Base-by-base conservation (phyloP, 108 stramenopile genomes). In the Stephanodiscus triporus region DNA sequence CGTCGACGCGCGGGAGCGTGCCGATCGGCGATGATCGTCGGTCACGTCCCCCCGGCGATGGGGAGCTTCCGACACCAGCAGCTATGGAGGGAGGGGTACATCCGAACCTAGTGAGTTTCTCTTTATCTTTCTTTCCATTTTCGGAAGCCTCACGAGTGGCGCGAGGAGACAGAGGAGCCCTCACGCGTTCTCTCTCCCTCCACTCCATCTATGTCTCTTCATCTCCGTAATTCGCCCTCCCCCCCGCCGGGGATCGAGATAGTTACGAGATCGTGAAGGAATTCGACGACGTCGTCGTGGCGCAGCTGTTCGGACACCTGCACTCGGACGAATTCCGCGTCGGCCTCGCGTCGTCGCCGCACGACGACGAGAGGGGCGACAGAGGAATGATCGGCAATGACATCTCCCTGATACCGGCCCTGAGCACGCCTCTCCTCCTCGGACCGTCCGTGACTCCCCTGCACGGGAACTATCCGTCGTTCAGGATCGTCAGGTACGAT, bases 241-340 rank as follows among this genome's bases (percentile, higher is more conserved):
- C 14, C 4, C 23, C 19, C 23, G n/a, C n/a, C n/a, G n/a, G n/a
- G n/a, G n/a, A n/a, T n/a, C n/a, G n/a, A n/a, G n/a, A n/a, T 9
- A 59, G 45, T 48, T 76, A 78, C 56, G 54, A 67, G 0, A 67
- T 89, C 17, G 30, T 89, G 19, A 30, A 68, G 50, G 65, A 83
- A 68, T 82, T 63, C 68, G 53, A 65, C 29, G 73, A 72, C 29
- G 55, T 80, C 0, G 59, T 91, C 43, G 36, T 54, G 29, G 87
- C 68, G 19, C 87, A 89, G 51, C 63, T 91, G 24, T 91, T 84
- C 85, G 91, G 91, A 2, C 91, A 91, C 73, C 61, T 89, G 34
- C 91, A 91, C 77, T 62, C 80, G 6, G 88, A 89, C 75, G 91
- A 91, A 73, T 89, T 91, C 73, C 88, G 90, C 19, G 75, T 87